A percentile compares a stretch with the other conserved stretches of the same genome.
These are phyloP conservation scores for Mortierella antarctica DNA, from an alignment of 192 early-diverging fungal genomes.

Conservation along the genomic window DNA sequence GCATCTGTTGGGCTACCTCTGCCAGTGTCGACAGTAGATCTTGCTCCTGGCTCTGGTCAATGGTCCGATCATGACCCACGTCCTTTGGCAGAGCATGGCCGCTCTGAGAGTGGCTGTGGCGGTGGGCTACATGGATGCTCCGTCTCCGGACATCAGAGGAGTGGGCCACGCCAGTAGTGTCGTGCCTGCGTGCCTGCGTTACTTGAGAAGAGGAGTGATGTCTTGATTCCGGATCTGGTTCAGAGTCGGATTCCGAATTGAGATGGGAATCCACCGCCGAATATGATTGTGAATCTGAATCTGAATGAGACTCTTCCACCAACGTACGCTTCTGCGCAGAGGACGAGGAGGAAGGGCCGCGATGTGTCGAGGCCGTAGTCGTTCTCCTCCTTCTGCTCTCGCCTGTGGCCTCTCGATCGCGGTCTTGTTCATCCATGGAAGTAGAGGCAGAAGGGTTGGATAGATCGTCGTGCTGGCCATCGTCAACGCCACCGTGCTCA, in stretches of 20 bases:
- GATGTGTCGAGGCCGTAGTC: slow-evolving; percentile 1
- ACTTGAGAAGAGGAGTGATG: slow-evolving; percentile 9
- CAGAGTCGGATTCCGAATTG: slow-evolving; percentile 37
- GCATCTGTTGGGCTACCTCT: slow-evolving; percentile 17
- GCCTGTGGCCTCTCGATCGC: no score
- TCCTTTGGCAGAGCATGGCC: no score
- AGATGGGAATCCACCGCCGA: slow-evolving; percentile 32
- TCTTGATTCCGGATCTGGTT: slow-evolving; percentile 36
- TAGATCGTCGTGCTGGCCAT: no score
- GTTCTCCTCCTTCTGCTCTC: slow-evolving; percentile 4
- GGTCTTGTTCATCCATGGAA: no score
- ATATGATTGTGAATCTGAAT: slow-evolving; percentile 39
- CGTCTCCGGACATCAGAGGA: background rate
- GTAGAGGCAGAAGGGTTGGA: no score
- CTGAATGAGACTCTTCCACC: slow-evolving; percentile 27
- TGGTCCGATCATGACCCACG: slow-evolving; percentile 1
- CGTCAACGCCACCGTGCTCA: no score
- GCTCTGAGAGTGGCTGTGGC: background rate
- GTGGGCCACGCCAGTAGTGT: background rate
- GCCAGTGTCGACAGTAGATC: slow-evolving; percentile 5
- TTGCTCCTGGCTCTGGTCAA: background rate
- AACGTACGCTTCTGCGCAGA: slow-evolving; percentile 25
- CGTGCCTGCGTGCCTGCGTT: slow-evolving; percentile 8
- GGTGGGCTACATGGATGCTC: background rate
- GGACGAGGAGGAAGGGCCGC: slow-evolving; percentile 7